Evolutionary conservation across 305 asterid genomes (phyloP), one percentile per base, ranked within the genome.

Genomic region (Fraxinus albicans): DNA sequence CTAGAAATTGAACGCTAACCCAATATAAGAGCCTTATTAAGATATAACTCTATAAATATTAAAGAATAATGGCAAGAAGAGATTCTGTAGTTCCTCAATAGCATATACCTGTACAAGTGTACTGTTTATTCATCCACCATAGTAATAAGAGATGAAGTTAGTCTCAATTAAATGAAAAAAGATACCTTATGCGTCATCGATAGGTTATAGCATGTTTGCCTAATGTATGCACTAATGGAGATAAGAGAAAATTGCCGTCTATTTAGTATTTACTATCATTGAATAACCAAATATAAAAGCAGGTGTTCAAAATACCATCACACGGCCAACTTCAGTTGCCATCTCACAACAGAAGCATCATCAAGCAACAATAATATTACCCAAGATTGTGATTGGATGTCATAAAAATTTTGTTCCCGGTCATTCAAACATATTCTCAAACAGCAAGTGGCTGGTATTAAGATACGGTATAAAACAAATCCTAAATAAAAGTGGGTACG

Each of bases 341-440:
- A 58, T 58, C 69, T 21, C 69, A 58, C 31, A 21, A 58, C 69
- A 21, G 12, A 21, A 58, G 31, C 69, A 19, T 19, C 69, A 58
- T 58, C 69, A 7, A 19, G 25, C 69, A 58, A 58, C 69, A 19
- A 19, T 65, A 65, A 25, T 65, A 65, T 65, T 23, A 65, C 13
- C 73, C 29, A 23, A 65, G 73, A 65, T 65, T 25, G 73, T 65
- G 34, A 27, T 25, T 25, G 35, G 10, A 65, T 65, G 15, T 65
- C 34, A 65, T 65, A 65, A 65, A 65, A 8, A 2, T 3, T 65
- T 65, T 65, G 73, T 65, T 65, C 31, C 53, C n/a, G 42, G 40
- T 53, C 36, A 79, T 34, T 76, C 82, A 77, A 60, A 75, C 79
- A 82, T 65, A 15, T 38, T 42, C 38, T 73, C 70, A 60, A 76